Base-by-base conservation (phyloP, 2,329 filamentous ascomycete genomes). In the Sordariomycetes sp. region DNA sequence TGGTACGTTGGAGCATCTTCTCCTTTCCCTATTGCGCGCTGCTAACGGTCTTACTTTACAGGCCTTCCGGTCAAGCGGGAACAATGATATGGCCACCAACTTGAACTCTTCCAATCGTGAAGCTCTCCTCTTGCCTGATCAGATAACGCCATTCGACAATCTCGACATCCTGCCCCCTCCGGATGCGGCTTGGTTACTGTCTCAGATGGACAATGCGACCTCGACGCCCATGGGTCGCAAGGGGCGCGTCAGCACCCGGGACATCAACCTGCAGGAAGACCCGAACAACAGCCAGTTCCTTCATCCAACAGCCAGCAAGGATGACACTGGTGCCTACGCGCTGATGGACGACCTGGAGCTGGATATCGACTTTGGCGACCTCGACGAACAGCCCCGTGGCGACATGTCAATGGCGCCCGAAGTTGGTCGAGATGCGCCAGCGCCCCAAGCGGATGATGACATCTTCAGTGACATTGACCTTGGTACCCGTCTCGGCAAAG, bases 1-100 rank as follows among this genome's bases (percentile, higher is more conserved):
- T 97, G 91, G 93, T 97, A 75, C 48, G 79, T 64, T 46, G 7
- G 20, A 34, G 35, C 18, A 28, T 24, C 28, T 55, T 37, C 25
- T 57, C 16, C 28, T 20, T 46, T 25, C n/a, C 25, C 10, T 32
- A 52, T 12, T 25, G 40, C 35, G 25, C 24, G 16, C 24, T 40
- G 54, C 20, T 57, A 59, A 63, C 61, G 74, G 24, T 58, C 62
- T 77, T 71, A 75, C 59, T 55, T 57, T 62, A 2, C 60, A 96
- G 93, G 93, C 94, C 50, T 99, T 97, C 75, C 89, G 92, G 60
- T 90, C 93, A 22, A 89, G 85, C 54, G 93, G 93, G 63, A 97
- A 97, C 74, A 95, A 97, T 69, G 94, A 99, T 72, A 82, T 97
- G 65, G 90, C 92, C n/a, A 81, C 85, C 55, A 90, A 88, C 66